A percentile compares a stretch with the other conserved stretches of the same genome.
Conservation (phyloP, 2,329 filamentous ascomycete genomes). For the Neonectria hederae region DNA sequence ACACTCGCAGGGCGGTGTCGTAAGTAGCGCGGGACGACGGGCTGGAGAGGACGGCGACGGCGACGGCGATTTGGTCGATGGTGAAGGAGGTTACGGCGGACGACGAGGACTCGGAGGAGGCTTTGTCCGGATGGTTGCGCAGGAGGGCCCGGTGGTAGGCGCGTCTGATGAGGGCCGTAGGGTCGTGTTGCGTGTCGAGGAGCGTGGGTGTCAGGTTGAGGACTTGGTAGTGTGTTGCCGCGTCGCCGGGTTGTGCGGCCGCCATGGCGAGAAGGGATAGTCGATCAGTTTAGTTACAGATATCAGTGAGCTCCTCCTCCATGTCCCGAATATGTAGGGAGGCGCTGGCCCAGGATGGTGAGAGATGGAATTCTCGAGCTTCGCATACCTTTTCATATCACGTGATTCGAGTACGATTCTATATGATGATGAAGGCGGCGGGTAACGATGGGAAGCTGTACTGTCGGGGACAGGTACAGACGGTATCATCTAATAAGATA, state of each 20-base stretch:
- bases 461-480: not conserved
- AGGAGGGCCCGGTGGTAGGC: slow-evolving; percentile 73
- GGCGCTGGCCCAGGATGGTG: slow-evolving; percentile 2
- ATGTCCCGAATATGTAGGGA: not conserved
- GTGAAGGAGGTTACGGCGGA: slow-evolving; percentile 50
- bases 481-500: not conserved
- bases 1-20: slow-evolving; percentile 58
- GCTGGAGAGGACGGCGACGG: slow-evolving; percentile 66
- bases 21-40: slow-evolving; percentile 61
- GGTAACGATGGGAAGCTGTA: not conserved
- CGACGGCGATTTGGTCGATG: slow-evolving; percentile 71
- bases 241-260: slow-evolving; percentile 14
- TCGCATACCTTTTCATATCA: slow-evolving; percentile 29
- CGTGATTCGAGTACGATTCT: slow-evolving; percentile 28
- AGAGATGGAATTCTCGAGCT: slow-evolving; percentile 16
- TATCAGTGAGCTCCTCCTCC: not conserved
- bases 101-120: slow-evolving; percentile 27
- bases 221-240: slow-evolving; percentile 67
- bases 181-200: slow-evolving; percentile 55
- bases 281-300: not conserved
- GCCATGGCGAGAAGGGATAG: slow-evolving; percentile 17
- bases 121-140: slow-evolving; percentile 72
- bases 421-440: not conserved
- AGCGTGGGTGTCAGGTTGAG: slow-evolving; percentile 63
- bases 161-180: slow-evolving; percentile 63